Base-by-base conservation (phyloP, 148 eudicot species). In the Chenopodium suecicum region DNA sequence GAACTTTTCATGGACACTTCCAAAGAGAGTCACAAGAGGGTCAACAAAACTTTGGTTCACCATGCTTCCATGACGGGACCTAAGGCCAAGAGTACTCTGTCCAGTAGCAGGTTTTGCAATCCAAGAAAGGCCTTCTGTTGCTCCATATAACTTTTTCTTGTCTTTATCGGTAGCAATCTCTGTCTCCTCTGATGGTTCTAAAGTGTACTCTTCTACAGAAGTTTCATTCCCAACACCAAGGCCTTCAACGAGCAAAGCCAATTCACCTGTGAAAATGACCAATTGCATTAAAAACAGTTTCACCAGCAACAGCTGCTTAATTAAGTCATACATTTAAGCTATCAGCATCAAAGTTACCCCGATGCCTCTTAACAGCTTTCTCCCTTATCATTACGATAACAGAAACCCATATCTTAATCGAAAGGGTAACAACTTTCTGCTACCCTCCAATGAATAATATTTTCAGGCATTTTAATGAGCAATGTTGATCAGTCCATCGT, bases 221-320 rank as follows among this genome's bases (percentile, higher is more conserved):
- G 95, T 87, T 71, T 95, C 95, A 72, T 90, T 91, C 20, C 98
- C 98, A 67, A 90, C 87, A 71, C 89, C 92, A 48, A 95, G 90
- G 77, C 98, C 97, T 90, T 93, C 97, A 73, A 93, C 91, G n/a
- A 93, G 90, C 85, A 93, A 89, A 63, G 91, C 92, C 90, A 93
- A 76, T 82, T 93, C 97, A 78, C 93, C 97, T 91, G 91, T 19
- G 54, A 75, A 77, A 77, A 66, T 60, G 76, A 74, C 71, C 13
- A 50, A 25, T 54, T 27, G 27, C 32, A 25, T 84, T 56, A 84
- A 77, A 41, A 32, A 47, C 29, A 19, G 10, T 74, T 29, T 62
- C 5, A 48, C 63, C 54, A 58, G 50, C 3, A 37, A 5, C 7
- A 56, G 54, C 20, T n/a, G 29, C 29, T 17, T n/a, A 23, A 63